Base-by-base conservation (phyloP, 164 flowering plant species). In the Paratinospora sagittata region DNA sequence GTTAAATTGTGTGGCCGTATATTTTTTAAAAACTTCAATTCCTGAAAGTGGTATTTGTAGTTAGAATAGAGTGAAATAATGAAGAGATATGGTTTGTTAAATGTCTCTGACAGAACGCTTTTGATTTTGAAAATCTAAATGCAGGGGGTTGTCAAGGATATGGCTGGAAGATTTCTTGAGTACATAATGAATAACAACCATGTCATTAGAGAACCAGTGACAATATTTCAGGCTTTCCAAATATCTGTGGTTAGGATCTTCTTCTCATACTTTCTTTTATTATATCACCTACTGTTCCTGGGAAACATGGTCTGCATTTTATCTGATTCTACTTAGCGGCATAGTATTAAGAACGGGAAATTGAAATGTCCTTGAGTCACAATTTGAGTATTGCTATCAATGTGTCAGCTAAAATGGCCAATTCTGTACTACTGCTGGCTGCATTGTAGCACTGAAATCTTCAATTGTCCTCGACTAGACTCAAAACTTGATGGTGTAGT, bases 151-250 rank as follows among this genome's bases (percentile, higher is more conserved):
- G 84, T 81, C 76, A 86, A 77, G 78, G 65, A 23, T 19, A 72
- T 75, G 81, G 87, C 78, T 71, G 84, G 74, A 73, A 75, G 21
- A 69, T 85, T 88, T 81, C 89, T 95, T 69, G 90, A 87, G 30
- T 91, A 89, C 74, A 71, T 91, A 16, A 76, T 90, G 81, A 78
- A 81, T 63, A 86, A 87, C 68, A 87, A 84, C 74, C 82, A 36
- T 68, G 86, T 95, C 74, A 74, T 0, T 49, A 81, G 67, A 63
- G 93, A 90, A 67, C 82, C 89, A 17, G 78, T 62, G 55, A 74
- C 84, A 66, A 80, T 84, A 52, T 73, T 89, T 43, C 91, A 95
- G 79, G 97, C 97, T 45, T 89, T 95, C 71, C 88, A 85, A 75
- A 75, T 95, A 72, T 81, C 99, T 67, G 77, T 92, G 97, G 99